phyloP scores from a whole-genome alignment of 257 asterid genomes.

The Agastache rugosa region DNA sequence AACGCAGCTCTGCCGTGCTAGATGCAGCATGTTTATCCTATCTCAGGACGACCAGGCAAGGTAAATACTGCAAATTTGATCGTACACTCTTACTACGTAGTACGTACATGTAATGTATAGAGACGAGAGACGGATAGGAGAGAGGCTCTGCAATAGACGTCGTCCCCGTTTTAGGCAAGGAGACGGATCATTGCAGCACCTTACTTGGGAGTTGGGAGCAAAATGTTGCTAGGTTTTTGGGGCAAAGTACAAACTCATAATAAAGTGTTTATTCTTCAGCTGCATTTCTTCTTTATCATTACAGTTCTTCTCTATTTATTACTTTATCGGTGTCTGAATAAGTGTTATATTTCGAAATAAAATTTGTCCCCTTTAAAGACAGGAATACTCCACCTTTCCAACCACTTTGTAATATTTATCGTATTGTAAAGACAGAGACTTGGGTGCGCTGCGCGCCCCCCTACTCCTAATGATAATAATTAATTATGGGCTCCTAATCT shows the following conservation, averaged over 20 bases:
- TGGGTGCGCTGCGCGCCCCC: too few relatives aligned
- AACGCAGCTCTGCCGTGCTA: conserved; percentile 35
- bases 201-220: conserved; percentile 8
- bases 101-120: conserved; percentile 41
- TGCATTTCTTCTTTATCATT: too few relatives aligned
- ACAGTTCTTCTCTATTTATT: too few relatives aligned
- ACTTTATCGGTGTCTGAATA: too few relatives aligned
- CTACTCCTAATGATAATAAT: too few relatives aligned
- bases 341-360: too few relatives aligned
- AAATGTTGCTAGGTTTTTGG: conserved; percentile 11
- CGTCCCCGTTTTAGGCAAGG: conserved; percentile 48
- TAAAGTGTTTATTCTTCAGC: neutral
- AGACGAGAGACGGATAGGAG: conserved; percentile 21
- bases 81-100: conserved; percentile 25
- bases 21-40: conserved; percentile 27
- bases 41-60: conserved; percentile 32
- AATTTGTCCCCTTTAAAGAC: too few relatives aligned
- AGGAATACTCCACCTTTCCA: too few relatives aligned
- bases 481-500: too few relatives aligned
- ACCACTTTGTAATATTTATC: too few relatives aligned
- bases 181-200: conserved; percentile 32
- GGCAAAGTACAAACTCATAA: neutral
- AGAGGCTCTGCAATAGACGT: conserved; percentile 37
- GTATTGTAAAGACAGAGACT: too few relatives aligned
- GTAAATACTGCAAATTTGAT: neutral